Evolutionary conservation across 768 basidiomycete species (phyloP).

Genomic region (Mycena rosella): DNA sequence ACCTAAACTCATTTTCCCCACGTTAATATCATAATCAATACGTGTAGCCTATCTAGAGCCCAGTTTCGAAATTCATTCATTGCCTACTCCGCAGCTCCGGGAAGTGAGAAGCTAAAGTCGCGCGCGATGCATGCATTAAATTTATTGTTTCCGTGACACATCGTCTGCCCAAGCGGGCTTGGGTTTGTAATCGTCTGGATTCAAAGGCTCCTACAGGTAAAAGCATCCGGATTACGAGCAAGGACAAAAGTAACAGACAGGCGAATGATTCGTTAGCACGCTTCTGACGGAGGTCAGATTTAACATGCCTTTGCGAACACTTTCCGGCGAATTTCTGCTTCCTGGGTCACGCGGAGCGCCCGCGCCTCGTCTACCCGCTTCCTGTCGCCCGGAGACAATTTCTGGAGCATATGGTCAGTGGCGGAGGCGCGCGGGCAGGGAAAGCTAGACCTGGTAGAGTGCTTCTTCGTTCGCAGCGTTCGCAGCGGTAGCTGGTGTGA

Average conservation of each 20-base stretch:
- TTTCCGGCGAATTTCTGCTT: slow-evolving; percentile 66
- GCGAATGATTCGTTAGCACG: not conserved
- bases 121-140: not conserved
- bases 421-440: not conserved
- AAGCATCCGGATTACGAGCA: slow-evolving; percentile 37
- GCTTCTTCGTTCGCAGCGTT: slow-evolving; percentile 67
- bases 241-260: slow-evolving; percentile 3
- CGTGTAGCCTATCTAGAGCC: slow-evolving; percentile 50
- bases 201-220: slow-evolving; percentile 39
- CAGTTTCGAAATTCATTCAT: slow-evolving; percentile 33
- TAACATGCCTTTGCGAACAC: slow-evolving; percentile 64
- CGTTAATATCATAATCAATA: slow-evolving; percentile 41
- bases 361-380: slow-evolving; percentile 73
- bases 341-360: slow-evolving; percentile 64
- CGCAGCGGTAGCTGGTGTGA: slow-evolving; percentile 58
- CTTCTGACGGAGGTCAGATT: slow-evolving; percentile 7
- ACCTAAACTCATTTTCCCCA: slow-evolving; percentile 24
- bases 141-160: slow-evolving; percentile 36
- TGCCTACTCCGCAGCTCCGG: slow-evolving; percentile 18
- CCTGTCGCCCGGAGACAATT: slow-evolving; percentile 74
- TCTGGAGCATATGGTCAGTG: slow-evolving; percentile 47
- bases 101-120: not conserved
- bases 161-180: slow-evolving; percentile 64
- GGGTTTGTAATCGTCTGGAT: slow-evolving; percentile 56
- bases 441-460: slow-evolving; percentile 60